These are phyloP conservation scores for Sphaceloma murrayae DNA, from an alignment of 2,329 filamentous ascomycete species.

Conservation along the genomic window DNA sequence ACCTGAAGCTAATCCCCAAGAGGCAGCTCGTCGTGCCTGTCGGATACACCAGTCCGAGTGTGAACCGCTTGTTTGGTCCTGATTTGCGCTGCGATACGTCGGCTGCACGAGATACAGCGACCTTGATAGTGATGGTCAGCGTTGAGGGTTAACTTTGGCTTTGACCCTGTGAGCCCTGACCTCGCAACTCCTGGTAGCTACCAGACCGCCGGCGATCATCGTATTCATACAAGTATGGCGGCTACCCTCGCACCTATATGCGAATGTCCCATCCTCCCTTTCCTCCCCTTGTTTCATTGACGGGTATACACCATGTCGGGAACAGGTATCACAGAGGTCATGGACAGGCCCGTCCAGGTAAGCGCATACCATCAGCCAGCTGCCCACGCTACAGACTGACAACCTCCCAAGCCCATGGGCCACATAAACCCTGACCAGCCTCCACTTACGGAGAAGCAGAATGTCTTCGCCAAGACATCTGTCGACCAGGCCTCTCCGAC, in stretches of 20 bases:
- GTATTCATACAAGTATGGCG: constrained; percentile 11
- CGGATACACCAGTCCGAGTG: background rate
- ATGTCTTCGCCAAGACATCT: constrained; percentile 25
- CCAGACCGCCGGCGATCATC: constrained; percentile 11
- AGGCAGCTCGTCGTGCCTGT: background rate
- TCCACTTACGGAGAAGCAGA: constrained; percentile 30
- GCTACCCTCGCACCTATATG: background rate
- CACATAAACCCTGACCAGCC: constrained; percentile 28
- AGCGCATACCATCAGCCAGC: no score
- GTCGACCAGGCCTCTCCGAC: background rate
- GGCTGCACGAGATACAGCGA: constrained; percentile 12
- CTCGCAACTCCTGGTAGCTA: constrained; percentile 4
- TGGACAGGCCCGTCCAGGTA: constrained; percentile 15
- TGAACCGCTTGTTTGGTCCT: constrained; percentile 4
- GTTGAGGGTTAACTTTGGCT: no score
- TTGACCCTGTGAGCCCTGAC: constrained; percentile 12
- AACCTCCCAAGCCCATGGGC: constrained; percentile 18
- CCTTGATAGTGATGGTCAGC: constrained; percentile 4
- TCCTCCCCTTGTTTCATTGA: background rate
- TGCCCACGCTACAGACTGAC: no score
- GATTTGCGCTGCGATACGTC: constrained; percentile 9
- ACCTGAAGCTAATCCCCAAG: background rate
- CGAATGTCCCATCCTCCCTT: background rate
- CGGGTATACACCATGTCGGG: constrained; percentile 15
- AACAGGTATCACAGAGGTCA: constrained; percentile 17